A percentile compares a stretch with the other conserved stretches of the same genome.
These are phyloP conservation scores for Phytopythium vexans DNA, from an alignment of 352 stramenopile species.

Conservation along the genomic window DNA sequence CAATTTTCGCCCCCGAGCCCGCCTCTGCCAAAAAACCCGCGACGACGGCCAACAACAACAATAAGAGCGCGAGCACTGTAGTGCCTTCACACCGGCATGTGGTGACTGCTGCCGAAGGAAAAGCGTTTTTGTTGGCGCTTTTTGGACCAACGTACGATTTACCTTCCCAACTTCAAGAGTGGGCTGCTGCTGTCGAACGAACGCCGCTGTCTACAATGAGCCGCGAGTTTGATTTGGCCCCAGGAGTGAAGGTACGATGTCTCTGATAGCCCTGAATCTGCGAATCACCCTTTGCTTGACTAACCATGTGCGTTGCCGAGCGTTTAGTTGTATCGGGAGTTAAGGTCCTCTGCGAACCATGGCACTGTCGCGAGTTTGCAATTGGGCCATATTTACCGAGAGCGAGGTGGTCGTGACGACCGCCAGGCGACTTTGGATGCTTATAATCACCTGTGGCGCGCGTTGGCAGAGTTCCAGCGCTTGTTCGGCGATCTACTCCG, in stretches of 20 bases:
- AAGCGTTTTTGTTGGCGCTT: slow-evolving; percentile 46
- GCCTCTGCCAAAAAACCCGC: background rate
- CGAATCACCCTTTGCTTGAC: background rate
- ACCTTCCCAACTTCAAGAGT: slow-evolving; percentile 41
- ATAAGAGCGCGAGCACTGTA: background rate
- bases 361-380: slow-evolving; percentile 12
- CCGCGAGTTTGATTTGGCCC: slow-evolving; percentile 52
- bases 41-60: background rate
- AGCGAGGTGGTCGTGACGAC: slow-evolving; percentile 25
- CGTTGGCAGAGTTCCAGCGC: slow-evolving; percentile 33
- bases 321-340: slow-evolving; percentile 44
- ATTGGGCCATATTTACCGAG: slow-evolving; percentile 42
- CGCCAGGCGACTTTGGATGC: slow-evolving; percentile 50
- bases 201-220: slow-evolving; percentile 46
- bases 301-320: background rate
- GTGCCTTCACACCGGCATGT: background rate
- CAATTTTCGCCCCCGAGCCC: background rate
- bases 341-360: slow-evolving; percentile 2
- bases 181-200: slow-evolving; percentile 34
- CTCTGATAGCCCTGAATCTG: background rate
- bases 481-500: slow-evolving; percentile 43
- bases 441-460: slow-evolving; percentile 29
- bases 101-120: slow-evolving; percentile 21
- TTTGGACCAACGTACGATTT: slow-evolving; percentile 60
- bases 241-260: slow-evolving; percentile 43